Conservation (phyloP, 2,329 filamentous ascomycete genomes). For the Thermothelomyces thermophilus region DNA sequence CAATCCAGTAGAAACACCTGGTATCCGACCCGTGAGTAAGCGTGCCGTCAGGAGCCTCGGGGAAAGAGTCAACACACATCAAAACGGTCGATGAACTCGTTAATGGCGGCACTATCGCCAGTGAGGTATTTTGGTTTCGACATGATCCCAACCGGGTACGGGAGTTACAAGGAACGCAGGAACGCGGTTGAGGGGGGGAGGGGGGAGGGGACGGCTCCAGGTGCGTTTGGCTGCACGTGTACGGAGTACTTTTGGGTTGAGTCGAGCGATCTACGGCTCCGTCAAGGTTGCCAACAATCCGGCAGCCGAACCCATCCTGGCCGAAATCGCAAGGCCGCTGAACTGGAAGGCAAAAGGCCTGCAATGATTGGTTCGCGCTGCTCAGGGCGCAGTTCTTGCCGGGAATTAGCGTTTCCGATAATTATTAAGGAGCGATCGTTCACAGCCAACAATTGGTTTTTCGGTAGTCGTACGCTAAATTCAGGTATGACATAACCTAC, state of each 20-base stretch:
- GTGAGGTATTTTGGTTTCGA: slow-evolving; percentile 59
- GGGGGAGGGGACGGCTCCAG: background rate
- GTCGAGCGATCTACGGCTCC: background rate
- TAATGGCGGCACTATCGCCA: slow-evolving; percentile 69
- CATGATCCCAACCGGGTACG: slow-evolving; percentile 23
- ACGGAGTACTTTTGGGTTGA: background rate
- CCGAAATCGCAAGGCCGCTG: background rate
- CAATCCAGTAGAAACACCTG: slow-evolving; percentile 94
- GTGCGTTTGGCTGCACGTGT: too few relatives aligned
- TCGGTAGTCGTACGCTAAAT: too few relatives aligned
- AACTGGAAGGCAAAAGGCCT: background rate
- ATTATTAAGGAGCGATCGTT: too few relatives aligned
- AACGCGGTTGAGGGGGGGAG: background rate
- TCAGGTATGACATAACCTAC: too few relatives aligned
- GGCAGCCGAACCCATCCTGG: background rate
- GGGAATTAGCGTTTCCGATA: too few relatives aligned
- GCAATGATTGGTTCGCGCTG: slow-evolving; percentile 2
- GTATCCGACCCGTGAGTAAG: slow-evolving; percentile 3
- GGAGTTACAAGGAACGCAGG: too few relatives aligned
- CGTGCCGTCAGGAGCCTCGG: background rate
- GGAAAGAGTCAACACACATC: slow-evolving; percentile 66
- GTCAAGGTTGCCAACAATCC: background rate
- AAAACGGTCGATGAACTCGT: slow-evolving; percentile 80
- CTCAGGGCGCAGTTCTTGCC: background rate
- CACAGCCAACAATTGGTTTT: too few relatives aligned